Percentiles rank a stretch among this genome's conserved stretches.
phyloP scores from a whole-genome alignment of 805 yeast species.

The Metschnikowia baotianmanensis region DNA sequence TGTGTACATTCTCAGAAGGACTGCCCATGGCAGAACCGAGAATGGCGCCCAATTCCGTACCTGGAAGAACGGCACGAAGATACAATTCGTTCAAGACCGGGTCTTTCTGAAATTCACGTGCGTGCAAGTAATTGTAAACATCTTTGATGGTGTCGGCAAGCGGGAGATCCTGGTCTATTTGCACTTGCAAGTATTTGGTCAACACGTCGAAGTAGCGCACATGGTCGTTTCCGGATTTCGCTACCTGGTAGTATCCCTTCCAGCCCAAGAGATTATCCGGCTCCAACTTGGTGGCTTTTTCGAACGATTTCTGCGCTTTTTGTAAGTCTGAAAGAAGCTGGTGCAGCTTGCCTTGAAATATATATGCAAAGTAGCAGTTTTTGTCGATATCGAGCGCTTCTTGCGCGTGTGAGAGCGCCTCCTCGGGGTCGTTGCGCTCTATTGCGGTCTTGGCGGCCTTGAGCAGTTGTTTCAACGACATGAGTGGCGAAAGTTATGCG shows the following conservation, averaged over 20 bases:
- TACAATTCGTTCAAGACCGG: slow-evolving; percentile 44
- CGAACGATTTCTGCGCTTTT: slow-evolving; percentile 44
- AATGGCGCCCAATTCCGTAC: slow-evolving; percentile 50
- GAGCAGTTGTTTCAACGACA: slow-evolving; percentile 29
- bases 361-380: slow-evolving; percentile 60
- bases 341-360: slow-evolving; percentile 70
- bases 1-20: slow-evolving; percentile 44
- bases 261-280: slow-evolving; percentile 62
- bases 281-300: slow-evolving; percentile 48
- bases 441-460: slow-evolving; percentile 48
- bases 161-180: slow-evolving; percentile 43
- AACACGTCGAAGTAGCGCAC: slow-evolving; percentile 47
- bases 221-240: slow-evolving; percentile 36
- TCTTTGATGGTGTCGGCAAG: slow-evolving; percentile 49
- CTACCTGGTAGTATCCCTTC: slow-evolving; percentile 70
- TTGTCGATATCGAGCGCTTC: slow-evolving; percentile 57
- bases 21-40: slow-evolving; percentile 45
- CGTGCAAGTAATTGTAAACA: slow-evolving; percentile 44
- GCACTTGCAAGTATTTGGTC: slow-evolving; percentile 42
- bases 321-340: slow-evolving; percentile 41
- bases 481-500: not conserved
- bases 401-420: slow-evolving; percentile 54
- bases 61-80: slow-evolving; percentile 54
- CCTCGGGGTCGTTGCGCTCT: slow-evolving; percentile 56
- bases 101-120: slow-evolving; percentile 27